A percentile compares a stretch with the other conserved stretches of the same genome.
Conservation (phyloP, 495 filamentous ascomycete species). For the Penicillium subrubescens region DNA sequence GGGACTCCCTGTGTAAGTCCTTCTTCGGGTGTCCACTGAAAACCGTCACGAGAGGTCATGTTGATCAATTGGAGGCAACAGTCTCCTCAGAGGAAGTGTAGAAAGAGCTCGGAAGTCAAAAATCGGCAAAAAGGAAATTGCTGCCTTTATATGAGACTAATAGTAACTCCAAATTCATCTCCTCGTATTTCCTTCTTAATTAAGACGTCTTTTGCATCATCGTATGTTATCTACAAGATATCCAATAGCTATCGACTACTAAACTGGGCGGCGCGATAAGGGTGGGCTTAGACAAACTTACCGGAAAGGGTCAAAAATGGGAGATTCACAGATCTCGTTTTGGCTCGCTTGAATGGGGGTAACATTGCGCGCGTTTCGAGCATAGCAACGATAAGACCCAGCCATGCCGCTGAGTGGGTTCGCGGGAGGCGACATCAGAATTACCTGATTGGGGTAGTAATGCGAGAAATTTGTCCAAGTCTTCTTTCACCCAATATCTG, state of each 20-base stretch:
- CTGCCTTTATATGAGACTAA: neutral
- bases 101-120: neutral
- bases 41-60: slow-evolving; percentile 28
- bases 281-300: neutral
- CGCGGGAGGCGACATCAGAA: neutral
- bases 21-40: slow-evolving; percentile 25
- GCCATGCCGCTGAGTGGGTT: no score
- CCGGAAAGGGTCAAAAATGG: slow-evolving; percentile 4
- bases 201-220: neutral
- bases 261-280: neutral
- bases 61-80: neutral
- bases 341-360: neutral
- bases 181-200: neutral
- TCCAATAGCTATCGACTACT: neutral
- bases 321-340: neutral
- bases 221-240: neutral
- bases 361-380: neutral
- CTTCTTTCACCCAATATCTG: neutral
- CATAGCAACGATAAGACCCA: neutral
- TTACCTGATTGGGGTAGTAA: slow-evolving; percentile 16
- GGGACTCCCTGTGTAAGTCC: slow-evolving; percentile 21
- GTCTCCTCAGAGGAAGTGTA: neutral
- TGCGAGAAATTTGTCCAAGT: slow-evolving; percentile 8
- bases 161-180: neutral
- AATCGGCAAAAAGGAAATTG: neutral